A percentile compares a stretch with the other conserved stretches of the same genome.
phyloP scores from a whole-genome alignment of 768 basidiomycete genomes.

The Russula sp. region DNA sequence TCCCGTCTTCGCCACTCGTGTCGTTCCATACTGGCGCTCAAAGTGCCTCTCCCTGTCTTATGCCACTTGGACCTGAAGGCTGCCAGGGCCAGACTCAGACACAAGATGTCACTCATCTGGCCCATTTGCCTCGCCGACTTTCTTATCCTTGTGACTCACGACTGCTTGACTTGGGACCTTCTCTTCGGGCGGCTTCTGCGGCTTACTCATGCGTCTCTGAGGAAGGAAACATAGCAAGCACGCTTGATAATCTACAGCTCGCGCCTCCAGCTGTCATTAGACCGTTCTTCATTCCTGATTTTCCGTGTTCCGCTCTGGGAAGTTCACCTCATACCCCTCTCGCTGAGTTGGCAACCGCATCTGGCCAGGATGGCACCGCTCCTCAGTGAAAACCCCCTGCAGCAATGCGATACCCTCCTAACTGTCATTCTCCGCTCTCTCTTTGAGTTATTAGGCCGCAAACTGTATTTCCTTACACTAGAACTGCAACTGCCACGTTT shows the following conservation, averaged over 20 bases:
- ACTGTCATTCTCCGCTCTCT: not conserved
- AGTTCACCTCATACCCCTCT: slow-evolving; percentile 5
- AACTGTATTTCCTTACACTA: slow-evolving; percentile 2
- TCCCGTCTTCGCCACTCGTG: slow-evolving; percentile 14
- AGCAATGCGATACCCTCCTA: slow-evolving; percentile 12
- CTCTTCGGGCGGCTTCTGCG: slow-evolving; percentile 6
- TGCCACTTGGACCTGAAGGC: slow-evolving; percentile 5
- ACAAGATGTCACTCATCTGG: slow-evolving; percentile 9
- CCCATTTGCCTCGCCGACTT: slow-evolving; percentile 19
- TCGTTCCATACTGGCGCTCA: slow-evolving; percentile 5
- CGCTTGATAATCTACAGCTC: slow-evolving; percentile 15
- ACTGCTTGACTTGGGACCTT: not conserved
- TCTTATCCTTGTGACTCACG: slow-evolving; percentile 18
- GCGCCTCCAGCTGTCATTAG: slow-evolving; percentile 23
- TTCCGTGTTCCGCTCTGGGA: not conserved
- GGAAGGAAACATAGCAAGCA: slow-evolving; percentile 13
- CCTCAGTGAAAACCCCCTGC: slow-evolving; percentile 3
- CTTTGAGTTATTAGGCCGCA: not conserved
- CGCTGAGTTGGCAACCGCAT: not conserved
- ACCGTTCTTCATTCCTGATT: slow-evolving; percentile 15
- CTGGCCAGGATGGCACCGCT: slow-evolving; percentile 7
- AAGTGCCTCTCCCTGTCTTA: not conserved
- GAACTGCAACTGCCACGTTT: slow-evolving; percentile 2
- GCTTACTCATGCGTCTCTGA: slow-evolving; percentile 5
- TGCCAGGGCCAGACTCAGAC: not conserved